phyloP scores from a whole-genome alignment of 768 basidiomycete species.

The Boletus bicolor region DNA sequence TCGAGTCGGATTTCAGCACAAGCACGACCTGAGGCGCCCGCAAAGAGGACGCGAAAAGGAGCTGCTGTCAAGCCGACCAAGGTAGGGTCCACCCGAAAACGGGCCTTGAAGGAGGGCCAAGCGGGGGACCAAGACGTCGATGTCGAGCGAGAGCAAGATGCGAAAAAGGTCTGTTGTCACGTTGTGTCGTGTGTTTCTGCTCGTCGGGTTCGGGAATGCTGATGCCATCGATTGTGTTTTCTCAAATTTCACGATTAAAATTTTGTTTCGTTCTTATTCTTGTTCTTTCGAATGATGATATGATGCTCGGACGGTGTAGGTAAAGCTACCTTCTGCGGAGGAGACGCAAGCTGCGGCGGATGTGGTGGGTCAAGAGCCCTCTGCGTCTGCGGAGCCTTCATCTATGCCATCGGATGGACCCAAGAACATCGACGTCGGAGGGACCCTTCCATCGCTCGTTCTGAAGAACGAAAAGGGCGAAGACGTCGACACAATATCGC shows the following conservation, averaged over 20 bases:
- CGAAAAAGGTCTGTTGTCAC: constrained; percentile 23
- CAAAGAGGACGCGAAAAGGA: constrained; percentile 15
- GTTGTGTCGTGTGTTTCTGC: no score
- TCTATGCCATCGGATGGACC: background rate
- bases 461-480: constrained; percentile 85
- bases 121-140: constrained; percentile 18
- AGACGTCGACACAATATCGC: constrained; percentile 62
- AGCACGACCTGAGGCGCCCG: constrained; percentile 35
- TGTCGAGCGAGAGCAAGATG: constrained; percentile 15
- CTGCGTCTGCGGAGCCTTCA: constrained; percentile 3
- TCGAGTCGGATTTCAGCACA: constrained; percentile 55
- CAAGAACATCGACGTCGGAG: constrained; percentile 62
- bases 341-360: background rate
- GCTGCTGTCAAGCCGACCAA: constrained; percentile 27
- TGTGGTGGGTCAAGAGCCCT: constrained; percentile 1
- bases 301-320: constrained; percentile 8
- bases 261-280: background rate
- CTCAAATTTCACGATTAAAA: background rate
- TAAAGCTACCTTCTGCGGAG: constrained; percentile 16
- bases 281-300: background rate
- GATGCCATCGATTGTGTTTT: background rate
- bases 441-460: constrained; percentile 64
- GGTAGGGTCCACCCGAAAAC: constrained; percentile 37
- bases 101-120: constrained; percentile 22
- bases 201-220: background rate